Base-by-base conservation (phyloP, 2,329 filamentous ascomycete species). In the Verticillium isaacii region DNA sequence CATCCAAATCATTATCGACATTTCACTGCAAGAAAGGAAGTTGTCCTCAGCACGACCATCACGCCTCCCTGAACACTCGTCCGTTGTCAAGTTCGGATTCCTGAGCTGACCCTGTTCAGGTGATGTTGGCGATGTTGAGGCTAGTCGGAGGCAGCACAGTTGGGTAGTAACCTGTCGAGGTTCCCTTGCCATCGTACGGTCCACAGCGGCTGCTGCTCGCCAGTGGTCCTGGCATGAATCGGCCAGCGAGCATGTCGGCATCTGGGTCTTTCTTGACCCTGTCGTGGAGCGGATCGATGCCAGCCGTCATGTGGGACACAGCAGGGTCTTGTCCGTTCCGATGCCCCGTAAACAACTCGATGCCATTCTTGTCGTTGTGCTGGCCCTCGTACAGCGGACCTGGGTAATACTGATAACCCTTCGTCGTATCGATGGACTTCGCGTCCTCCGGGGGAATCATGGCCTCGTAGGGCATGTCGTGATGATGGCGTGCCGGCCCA, bases 331-430 rank as follows among this genome's bases (percentile, higher is more conserved):
- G 68, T 11, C 75, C 68, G 60, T 68, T 67, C 57, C 70, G 57
- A 69, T 76, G 70, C 66, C 73, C 67, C 69, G 75, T 73, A 67
- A 82, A 86, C 70, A 85, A 75, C 61, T 85, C 83, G 23, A 85
- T 77, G 1, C n/a, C 45, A 25, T 9, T 19, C 45, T 52, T 52
- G n/a, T 52, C 45, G 12, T 11, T 23, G 3, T 77, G 73, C 5
- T 29, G 32, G 23, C 72, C 72, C 57, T 85, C 82, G 66, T 84
- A 85, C 57, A 85, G 77, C 2, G 81, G 66, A 0, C 75, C 74
- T 0, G 82, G 80, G 65, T 81, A 86, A 66, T 86, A 86, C 61
- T 84, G 80, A 63, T 86, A 86, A 0, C 77, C 79, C 64, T 84
- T 85, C 15, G 77, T 70, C 14, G 73, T 77, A 0, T 78, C 74